Base-by-base conservation (phyloP, 176 grass and related monocot species). In the Hordeum marinum region DNA sequence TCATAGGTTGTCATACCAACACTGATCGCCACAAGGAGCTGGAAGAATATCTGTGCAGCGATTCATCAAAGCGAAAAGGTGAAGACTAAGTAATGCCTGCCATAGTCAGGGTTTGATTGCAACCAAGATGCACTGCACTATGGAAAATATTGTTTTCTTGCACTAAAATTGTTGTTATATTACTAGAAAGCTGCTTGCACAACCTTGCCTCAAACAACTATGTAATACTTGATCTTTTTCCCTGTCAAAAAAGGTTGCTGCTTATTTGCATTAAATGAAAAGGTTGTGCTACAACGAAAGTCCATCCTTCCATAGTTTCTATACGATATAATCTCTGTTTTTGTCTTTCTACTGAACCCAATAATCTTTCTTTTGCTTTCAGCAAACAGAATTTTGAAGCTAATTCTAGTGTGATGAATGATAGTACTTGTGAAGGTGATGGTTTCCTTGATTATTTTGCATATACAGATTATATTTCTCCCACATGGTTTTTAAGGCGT, bases 1-100 rank as follows among this genome's bases (percentile, higher is more conserved):
- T 91, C 81, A 2, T 97, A 92, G 92, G 82, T 97, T 57, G 84
- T 92, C 79, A 94, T 97, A 54, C 86, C 95, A 35, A 77, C 58
- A 7, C 55, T 97, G 15, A 92, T 94, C 11, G 86, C 86, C 25
- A 72, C 87, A 10, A 90, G 88, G 64, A 76, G 81, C 29, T 97
- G 95, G 92, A 97, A 94, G 63, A 91, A 75, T 81, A 97, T 92
- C 25, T 87, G 86, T 12, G 86, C 82, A 35, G 58, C 90, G 40
- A 73, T 87, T 77, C 85, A 89, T 82, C 83, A 86, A 43, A 59
- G 62, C 35, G 88, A 90, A 68, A 93, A 92, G 82, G 76, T 91
- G 36, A 97, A 97, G 70, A 91, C 85, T 72, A 88, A 65, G 50
- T 97, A 79, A 89, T 25, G 58, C 29, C 63, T 25, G 34, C 24